Conservation (phyloP, 768 basidiomycete species). For the Mycena vulgaris region DNA sequence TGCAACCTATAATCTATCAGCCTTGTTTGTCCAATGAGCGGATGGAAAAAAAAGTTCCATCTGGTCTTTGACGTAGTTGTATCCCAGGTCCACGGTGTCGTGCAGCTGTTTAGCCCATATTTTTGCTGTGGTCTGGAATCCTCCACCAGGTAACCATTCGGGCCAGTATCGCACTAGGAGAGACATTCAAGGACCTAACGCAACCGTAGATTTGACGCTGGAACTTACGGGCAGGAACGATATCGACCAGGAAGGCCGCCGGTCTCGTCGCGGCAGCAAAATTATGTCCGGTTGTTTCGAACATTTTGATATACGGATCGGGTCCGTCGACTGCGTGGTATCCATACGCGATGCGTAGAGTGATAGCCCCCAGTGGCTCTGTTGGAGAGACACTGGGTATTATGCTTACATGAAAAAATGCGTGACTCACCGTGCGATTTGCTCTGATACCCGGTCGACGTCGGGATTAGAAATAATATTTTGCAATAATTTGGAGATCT, state of each 20-base stretch:
- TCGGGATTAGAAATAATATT: background rate
- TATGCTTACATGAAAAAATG: background rate
- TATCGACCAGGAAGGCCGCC: conserved; percentile 8
- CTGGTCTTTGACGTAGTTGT: conserved; percentile 10
- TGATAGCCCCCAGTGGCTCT: conserved; percentile 23
- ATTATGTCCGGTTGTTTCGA: background rate
- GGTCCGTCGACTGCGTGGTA: conserved; percentile 14
- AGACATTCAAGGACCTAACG: background rate
- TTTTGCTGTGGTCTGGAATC: conserved; percentile 2
- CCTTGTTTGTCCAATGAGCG: background rate
- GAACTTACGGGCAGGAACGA: conserved; percentile 2
- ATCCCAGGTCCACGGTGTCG: background rate
- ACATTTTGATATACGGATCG: conserved; percentile 9
- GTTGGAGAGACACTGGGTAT: too few species aligned
- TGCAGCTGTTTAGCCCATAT: background rate
- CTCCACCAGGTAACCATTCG: conserved; percentile 15
- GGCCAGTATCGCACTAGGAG: conserved; percentile 47
- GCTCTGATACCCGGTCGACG: background rate
- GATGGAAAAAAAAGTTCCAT: background rate
- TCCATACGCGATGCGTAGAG: conserved; percentile 31
- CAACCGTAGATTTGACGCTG: background rate
- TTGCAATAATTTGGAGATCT: conserved; percentile 33
- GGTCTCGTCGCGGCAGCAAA: background rate
- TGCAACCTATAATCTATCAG: conserved; percentile 34
- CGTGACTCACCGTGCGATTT: conserved; percentile 10